phyloP scores from a whole-genome alignment of 495 filamentous ascomycete genomes.

The Penicillium paradoxum region DNA sequence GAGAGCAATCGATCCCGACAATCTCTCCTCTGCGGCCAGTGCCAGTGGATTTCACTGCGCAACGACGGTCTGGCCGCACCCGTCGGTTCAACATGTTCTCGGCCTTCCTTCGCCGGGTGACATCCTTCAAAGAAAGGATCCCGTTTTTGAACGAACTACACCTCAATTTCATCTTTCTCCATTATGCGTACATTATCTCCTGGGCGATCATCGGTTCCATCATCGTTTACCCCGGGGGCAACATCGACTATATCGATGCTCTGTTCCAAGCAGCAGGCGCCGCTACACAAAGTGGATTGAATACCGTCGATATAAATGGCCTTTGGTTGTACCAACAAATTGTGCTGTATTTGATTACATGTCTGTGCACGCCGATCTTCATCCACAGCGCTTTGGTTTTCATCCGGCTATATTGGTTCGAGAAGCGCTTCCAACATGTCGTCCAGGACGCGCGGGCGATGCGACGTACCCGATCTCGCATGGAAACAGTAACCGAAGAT shows the following conservation, averaged over 20 bases:
- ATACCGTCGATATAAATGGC: constrained; percentile 74
- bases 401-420: constrained; percentile 93
- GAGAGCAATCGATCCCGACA: constrained; percentile 7
- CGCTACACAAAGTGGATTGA: constrained; percentile 87
- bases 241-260: constrained; percentile 78
- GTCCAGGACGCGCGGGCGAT: constrained; percentile 54
- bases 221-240: constrained; percentile 59
- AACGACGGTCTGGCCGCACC: constrained; percentile 13
- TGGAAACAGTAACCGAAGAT: constrained; percentile 52
- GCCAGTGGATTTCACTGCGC: constrained; percentile 6
- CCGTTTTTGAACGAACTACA: constrained; percentile 46
- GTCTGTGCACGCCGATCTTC: constrained; percentile 82
- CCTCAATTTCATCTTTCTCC: constrained; percentile 80
- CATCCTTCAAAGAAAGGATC: constrained; percentile 22
- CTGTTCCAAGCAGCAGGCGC: constrained; percentile 77
- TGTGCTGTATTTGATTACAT: constrained; percentile 62
- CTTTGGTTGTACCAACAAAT: constrained; percentile 75
- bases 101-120: constrained; percentile 18
- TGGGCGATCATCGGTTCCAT: constrained; percentile 67
- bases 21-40: constrained; percentile 3
- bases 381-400: constrained; percentile 87
- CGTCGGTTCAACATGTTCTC: constrained; percentile 30
- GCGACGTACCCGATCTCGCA: constrained; percentile 52
- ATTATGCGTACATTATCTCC: constrained; percentile 78
- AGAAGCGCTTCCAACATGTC: constrained; percentile 83